Evolutionary conservation across 2,329 filamentous ascomycete genomes (phyloP), one percentile per base, ranked within the genome.

Genomic region (Beauveria rudraprayagi): DNA sequence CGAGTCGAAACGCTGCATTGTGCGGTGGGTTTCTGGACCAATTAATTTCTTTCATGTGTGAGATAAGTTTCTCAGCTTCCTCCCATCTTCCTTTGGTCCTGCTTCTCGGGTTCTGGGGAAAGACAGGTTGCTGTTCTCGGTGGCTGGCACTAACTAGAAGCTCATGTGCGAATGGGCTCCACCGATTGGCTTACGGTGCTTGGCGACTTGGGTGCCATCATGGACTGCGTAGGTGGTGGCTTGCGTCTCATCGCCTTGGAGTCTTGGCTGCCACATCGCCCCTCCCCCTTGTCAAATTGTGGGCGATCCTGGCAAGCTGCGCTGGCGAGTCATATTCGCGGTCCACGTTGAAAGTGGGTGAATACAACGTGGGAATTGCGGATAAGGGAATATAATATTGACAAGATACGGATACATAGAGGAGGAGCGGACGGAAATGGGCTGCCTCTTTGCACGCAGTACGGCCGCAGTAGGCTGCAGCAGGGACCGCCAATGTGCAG

Each of bases 111-210:
- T 40, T 30, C 40, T 56, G 43, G 28, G 37, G 56, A n/a, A 16
- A 48, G 46, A 50, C 14, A 14, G 56, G 34, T 28, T 17, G 5
- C 28, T 26, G 22, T 9, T 24, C 9, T 3, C 19, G 26, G 46
- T 54, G 48, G 57, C 57, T 24, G 16, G 40, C 48, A 26, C 56
- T 58, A 30, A 9, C 8, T 14, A 44, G 56, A 53, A 54, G 48
- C 50, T 46, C 57, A 60, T 60, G 57, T 16, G 26, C 57, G 50
- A 60, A 60, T 60, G 37, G 40, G 50, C 40, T 11, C 50, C 37
- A 46, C 40, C 50, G 57, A 60, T 60, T 60, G 57, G 57, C 28
- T 60, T 26, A 40, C 34, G 14, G 5, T 37, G 34, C 11, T 53
- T n/a, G 22, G 22, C 22, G 22, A 22, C 22, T 22, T 22, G 22